Evolutionary conservation across 768 basidiomycete species (phyloP).

Genomic region (Cytidiella melzeri): DNA sequence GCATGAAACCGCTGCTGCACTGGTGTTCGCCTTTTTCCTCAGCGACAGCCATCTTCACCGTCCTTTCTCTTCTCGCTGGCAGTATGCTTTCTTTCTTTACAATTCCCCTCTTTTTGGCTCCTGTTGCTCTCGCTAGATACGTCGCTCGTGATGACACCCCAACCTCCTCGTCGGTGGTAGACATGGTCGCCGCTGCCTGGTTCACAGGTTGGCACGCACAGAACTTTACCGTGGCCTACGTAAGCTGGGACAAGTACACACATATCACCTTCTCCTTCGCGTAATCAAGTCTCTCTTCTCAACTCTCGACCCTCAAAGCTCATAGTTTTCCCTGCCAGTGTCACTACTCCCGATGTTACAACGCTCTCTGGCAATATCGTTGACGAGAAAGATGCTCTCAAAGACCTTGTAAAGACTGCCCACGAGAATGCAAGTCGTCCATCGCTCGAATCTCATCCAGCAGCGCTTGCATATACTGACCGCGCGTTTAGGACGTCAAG

Average conservation of each 20-base stretch:
- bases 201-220: conserved; percentile 46
- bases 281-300: conserved; percentile 33
- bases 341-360: conserved; percentile 17
- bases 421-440: conserved; percentile 19
- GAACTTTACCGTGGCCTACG: conserved; percentile 33
- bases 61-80: conserved; percentile 1
- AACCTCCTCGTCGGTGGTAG: conserved; percentile 9
- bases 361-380: conserved; percentile 11
- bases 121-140: conserved; percentile 7
- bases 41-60: neutral
- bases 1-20: neutral
- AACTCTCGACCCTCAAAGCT: neutral
- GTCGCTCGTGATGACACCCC: neutral
- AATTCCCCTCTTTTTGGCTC: conserved; percentile 8
- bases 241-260: conserved; percentile 53
- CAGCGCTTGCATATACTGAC: neutral
- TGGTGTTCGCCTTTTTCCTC: neutral
- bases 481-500: conserved; percentile 39
- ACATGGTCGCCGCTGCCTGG: conserved; percentile 44
- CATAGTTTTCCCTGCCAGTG: conserved; percentile 2
- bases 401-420: conserved; percentile 20
- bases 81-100: conserved; percentile 13
- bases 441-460: neutral
- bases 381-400: conserved; percentile 17
- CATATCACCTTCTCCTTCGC: conserved; percentile 56